Evolutionary conservation across 2,329 filamentous ascomycete genomes (phyloP).

Genomic region (Trichoderma hamatum): DNA sequence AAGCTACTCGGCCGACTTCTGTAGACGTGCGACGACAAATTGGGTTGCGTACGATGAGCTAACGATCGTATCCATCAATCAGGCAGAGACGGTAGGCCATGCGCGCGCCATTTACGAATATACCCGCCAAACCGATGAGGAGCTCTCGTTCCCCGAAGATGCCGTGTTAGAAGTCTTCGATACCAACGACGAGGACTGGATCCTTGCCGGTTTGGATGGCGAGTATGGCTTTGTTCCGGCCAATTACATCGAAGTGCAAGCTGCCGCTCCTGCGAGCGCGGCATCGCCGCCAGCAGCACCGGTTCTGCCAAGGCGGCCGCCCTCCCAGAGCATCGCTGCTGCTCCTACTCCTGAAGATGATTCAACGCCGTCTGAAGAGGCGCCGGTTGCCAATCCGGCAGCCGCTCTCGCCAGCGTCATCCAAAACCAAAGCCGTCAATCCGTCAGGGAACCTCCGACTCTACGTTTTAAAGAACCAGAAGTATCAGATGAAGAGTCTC

Average conservation of each 20-base stretch:
- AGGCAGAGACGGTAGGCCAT: slow-evolving; percentile 50
- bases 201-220: slow-evolving; percentile 78
- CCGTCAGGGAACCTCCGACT: slow-evolving; percentile 33
- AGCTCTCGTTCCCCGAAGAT: slow-evolving; percentile 93
- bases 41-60: slow-evolving; percentile 48
- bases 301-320: slow-evolving; percentile 49
- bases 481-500: slow-evolving; percentile 38
- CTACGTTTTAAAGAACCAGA: slow-evolving; percentile 34
- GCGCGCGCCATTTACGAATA: slow-evolving; percentile 99
- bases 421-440: slow-evolving; percentile 49
- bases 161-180: slow-evolving; percentile 83
- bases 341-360: slow-evolving; percentile 22
- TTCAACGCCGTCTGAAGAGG: neutral
- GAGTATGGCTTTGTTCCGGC: slow-evolving; percentile 94
- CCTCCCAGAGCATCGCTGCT: slow-evolving; percentile 37
- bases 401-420: slow-evolving; percentile 61
- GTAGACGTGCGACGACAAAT: neutral
- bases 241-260: slow-evolving; percentile 85
- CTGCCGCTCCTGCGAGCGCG: slow-evolving; percentile 50
- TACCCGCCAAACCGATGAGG: slow-evolving; percentile 93
- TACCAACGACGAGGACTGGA: slow-evolving; percentile 92
- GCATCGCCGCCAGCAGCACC: slow-evolving; percentile 44
- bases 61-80: slow-evolving; percentile 32
- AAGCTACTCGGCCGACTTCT: neutral
- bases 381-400: slow-evolving; percentile 55